Conservation (phyloP, 129 eudicot genomes). For the sunflower (Helianthus annuus) region DNA sequence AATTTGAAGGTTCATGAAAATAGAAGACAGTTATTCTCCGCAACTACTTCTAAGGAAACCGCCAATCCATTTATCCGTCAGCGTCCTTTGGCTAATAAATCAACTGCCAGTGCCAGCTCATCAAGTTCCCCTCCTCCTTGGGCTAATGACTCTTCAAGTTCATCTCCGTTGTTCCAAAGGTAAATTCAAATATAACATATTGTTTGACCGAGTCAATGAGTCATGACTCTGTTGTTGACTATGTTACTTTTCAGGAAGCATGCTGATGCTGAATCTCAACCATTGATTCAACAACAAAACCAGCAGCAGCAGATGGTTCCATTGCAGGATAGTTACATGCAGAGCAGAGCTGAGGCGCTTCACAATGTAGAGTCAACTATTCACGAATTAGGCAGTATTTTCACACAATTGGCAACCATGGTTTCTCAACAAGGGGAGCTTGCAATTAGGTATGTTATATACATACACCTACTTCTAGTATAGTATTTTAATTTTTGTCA, state of each 20-base stretch:
- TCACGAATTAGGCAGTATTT: constrained; percentile 80
- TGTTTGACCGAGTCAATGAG: no score
- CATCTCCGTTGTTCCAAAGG: constrained; percentile 75
- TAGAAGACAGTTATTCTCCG: constrained; percentile 77
- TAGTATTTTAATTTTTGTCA: not conserved
- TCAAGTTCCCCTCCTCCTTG: constrained; percentile 85
- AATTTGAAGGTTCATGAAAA: constrained; percentile 85
- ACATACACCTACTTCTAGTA: not conserved
- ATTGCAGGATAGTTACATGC: constrained; percentile 84
- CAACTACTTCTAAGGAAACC: constrained; percentile 64
- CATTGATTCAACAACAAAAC: constrained; percentile 77
- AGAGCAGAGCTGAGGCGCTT: constrained; percentile 94
- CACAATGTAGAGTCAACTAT: constrained; percentile 91
- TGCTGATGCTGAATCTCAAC: constrained; percentile 78
- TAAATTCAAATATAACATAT: constrained; percentile 20
- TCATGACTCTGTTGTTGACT: not conserved
- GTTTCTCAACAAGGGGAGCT: constrained; percentile 97
- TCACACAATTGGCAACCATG: constrained; percentile 91
- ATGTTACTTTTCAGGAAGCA: constrained; percentile 44
- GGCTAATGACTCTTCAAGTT: constrained; percentile 64
- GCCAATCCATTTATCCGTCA: constrained; percentile 90
- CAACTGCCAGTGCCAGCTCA: constrained; percentile 47
- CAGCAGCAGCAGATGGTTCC: constrained; percentile 69
- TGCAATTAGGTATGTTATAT: constrained; percentile 64
- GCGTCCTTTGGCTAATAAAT: constrained; percentile 66